These are phyloP conservation scores for Ogataea parapolymorpha DNA, from an alignment of 805 yeast species.

Conservation along the genomic window DNA sequence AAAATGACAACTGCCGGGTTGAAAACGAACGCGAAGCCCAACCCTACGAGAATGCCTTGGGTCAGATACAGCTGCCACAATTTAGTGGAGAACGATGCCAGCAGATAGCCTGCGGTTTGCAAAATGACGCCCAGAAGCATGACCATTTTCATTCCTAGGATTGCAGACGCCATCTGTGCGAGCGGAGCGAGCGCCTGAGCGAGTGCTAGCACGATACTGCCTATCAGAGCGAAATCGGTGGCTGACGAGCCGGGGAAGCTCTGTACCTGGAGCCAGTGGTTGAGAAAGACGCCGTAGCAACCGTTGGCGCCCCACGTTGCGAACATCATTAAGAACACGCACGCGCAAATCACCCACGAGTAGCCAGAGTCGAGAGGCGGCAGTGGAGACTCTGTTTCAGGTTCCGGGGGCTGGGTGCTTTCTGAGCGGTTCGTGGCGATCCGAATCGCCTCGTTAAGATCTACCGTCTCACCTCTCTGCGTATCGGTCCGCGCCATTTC, in stretches of 20 bases:
- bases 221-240: slow-evolving; percentile 58
- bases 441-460: slow-evolving; percentile 25
- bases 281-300: slow-evolving; percentile 58
- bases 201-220: slow-evolving; percentile 39
- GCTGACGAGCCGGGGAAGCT: slow-evolving; percentile 50
- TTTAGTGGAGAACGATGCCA: slow-evolving; percentile 48
- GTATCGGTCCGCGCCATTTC: slow-evolving; percentile 20
- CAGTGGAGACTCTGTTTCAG: background rate
- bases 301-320: slow-evolving; percentile 67
- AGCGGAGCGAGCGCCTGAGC: slow-evolving; percentile 27
- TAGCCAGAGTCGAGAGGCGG: slow-evolving; percentile 54
- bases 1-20: slow-evolving; percentile 47
- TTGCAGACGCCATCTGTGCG: slow-evolving; percentile 19
- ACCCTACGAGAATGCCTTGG: slow-evolving; percentile 52
- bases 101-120: slow-evolving; percentile 46
- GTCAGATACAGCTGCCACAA: slow-evolving; percentile 50
- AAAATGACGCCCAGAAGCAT: slow-evolving; percentile 38
- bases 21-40: slow-evolving; percentile 47
- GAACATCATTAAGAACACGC: slow-evolving; percentile 43
- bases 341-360: slow-evolving; percentile 52
- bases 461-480: slow-evolving; percentile 21
- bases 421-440: slow-evolving; percentile 21
- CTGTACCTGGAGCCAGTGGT: slow-evolving; percentile 46
- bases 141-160: slow-evolving; percentile 21
- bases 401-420: background rate